A percentile compares a stretch with the other conserved stretches of the same genome.
Evolutionary conservation across 1,139 yeast species (phyloP).

Genomic region (Yamadazyma sp.): DNA sequence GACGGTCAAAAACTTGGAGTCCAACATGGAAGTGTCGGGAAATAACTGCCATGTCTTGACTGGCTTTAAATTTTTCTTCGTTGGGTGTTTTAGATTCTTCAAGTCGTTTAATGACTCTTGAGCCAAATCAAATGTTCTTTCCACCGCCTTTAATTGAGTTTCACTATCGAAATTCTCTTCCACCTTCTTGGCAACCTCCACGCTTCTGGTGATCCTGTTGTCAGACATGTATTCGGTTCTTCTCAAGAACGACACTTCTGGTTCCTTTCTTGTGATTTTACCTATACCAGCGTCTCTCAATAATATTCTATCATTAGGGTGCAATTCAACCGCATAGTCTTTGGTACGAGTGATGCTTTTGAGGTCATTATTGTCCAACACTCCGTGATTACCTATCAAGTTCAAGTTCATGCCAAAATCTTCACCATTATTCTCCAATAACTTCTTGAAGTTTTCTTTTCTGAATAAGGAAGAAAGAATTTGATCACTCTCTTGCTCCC

Average conservation of each 20-base stretch:
- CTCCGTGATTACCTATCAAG: constrained; percentile 63
- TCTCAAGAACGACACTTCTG: constrained; percentile 79
- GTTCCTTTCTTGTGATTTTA: constrained; percentile 50
- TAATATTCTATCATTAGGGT: constrained; percentile 73
- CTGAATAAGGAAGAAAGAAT: constrained; percentile 74
- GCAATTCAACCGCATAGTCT: constrained; percentile 43
- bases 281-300: constrained; percentile 75
- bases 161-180: constrained; percentile 51
- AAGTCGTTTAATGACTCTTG: constrained; percentile 46
- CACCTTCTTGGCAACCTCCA: constrained; percentile 12
- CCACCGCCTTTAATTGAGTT: constrained; percentile 66
- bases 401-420: constrained; percentile 79
- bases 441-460: constrained; percentile 66
- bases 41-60: constrained; percentile 76
- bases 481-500: constrained; percentile 56
- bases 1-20: constrained; percentile 68
- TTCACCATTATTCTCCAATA: constrained; percentile 69
- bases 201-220: constrained; percentile 25
- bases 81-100: constrained; percentile 67
- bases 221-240: constrained; percentile 88
- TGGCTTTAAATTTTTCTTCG: constrained; percentile 70
- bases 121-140: constrained; percentile 69
- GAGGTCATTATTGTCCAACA: constrained; percentile 63
- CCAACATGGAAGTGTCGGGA: constrained; percentile 90
- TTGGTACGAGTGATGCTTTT: constrained; percentile 36